These are phyloP conservation scores for Hanseniaspora vineae DNA, from an alignment of 805 yeast species.

Conservation along the genomic window DNA sequence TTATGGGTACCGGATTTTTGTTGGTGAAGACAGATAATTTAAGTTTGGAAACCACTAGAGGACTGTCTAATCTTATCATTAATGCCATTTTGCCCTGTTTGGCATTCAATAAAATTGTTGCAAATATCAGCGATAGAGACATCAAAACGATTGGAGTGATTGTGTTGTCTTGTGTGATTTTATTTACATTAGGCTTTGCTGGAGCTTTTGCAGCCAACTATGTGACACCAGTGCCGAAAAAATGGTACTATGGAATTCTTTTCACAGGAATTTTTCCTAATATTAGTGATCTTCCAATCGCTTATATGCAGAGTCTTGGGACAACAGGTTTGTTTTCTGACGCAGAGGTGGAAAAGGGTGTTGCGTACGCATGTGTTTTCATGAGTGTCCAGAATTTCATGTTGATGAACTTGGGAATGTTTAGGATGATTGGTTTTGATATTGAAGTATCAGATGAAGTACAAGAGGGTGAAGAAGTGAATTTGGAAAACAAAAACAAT, in stretches of 20 bases:
- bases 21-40: slow-evolving; percentile 52
- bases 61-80: slow-evolving; percentile 56
- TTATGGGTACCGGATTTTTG: slow-evolving; percentile 51
- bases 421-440: slow-evolving; percentile 57
- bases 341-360: slow-evolving; percentile 52
- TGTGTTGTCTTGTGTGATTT: slow-evolving; percentile 33
- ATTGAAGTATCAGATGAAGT: slow-evolving; percentile 26
- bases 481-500: neutral
- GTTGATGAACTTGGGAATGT: slow-evolving; percentile 68
- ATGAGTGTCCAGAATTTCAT: slow-evolving; percentile 50
- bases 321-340: slow-evolving; percentile 41
- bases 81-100: slow-evolving; percentile 62
- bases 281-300: slow-evolving; percentile 74
- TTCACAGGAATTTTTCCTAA: slow-evolving; percentile 69
- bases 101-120: slow-evolving; percentile 60
- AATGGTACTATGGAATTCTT: slow-evolving; percentile 66
- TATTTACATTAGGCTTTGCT: slow-evolving; percentile 22
- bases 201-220: slow-evolving; percentile 33
- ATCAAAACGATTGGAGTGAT: slow-evolving; percentile 59
- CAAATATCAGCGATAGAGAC: slow-evolving; percentile 52
- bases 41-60: slow-evolving; percentile 54
- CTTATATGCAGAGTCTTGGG: slow-evolving; percentile 63
- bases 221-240: slow-evolving; percentile 47
- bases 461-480: neutral
- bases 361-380: slow-evolving; percentile 68